phyloP scores from a whole-genome alignment of 345 rosid genomes.

The Jatropha curcas region DNA sequence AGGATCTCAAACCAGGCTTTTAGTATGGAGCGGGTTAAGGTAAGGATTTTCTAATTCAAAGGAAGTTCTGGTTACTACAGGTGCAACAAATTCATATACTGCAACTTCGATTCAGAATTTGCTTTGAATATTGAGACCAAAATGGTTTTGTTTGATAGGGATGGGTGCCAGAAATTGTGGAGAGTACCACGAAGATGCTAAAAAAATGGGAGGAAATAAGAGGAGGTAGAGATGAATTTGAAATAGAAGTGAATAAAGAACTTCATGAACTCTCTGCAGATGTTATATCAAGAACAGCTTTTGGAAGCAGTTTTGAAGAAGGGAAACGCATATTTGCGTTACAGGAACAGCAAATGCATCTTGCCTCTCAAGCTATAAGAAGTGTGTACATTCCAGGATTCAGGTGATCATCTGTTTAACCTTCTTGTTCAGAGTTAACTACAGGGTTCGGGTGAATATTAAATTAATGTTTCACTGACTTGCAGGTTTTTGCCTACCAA shows the following conservation, averaged over 20 bases:
- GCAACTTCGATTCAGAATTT: too few relatives aligned
- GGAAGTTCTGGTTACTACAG: background rate
- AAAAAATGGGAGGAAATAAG: constrained; percentile 66
- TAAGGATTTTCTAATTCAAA: constrained; percentile 16
- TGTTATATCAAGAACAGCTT: constrained; percentile 76
- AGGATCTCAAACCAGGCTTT: constrained; percentile 68
- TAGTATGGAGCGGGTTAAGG: constrained; percentile 67
- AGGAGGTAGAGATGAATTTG: constrained; percentile 56
- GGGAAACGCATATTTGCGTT: constrained; percentile 65
- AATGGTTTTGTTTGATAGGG: constrained; percentile 34
- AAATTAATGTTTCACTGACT: background rate
- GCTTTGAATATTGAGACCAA: too few relatives aligned
- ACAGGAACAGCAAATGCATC: constrained; percentile 69
- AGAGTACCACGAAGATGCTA: constrained; percentile 46
- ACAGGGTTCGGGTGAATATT: background rate
- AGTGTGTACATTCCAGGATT: constrained; percentile 76
- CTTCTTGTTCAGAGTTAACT: background rate
- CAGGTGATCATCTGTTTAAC: constrained; percentile 44
- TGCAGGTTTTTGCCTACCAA: constrained; percentile 72
- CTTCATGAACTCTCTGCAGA: constrained; percentile 69
- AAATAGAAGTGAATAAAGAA: constrained; percentile 61
- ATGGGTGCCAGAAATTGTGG: constrained; percentile 72
- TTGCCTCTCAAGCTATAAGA: constrained; percentile 51
- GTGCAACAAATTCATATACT: too few relatives aligned
- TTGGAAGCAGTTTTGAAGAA: constrained; percentile 80